These are phyloP conservation scores for Ogataea ganodermae DNA, from an alignment of 805 yeast species.

Conservation along the genomic window DNA sequence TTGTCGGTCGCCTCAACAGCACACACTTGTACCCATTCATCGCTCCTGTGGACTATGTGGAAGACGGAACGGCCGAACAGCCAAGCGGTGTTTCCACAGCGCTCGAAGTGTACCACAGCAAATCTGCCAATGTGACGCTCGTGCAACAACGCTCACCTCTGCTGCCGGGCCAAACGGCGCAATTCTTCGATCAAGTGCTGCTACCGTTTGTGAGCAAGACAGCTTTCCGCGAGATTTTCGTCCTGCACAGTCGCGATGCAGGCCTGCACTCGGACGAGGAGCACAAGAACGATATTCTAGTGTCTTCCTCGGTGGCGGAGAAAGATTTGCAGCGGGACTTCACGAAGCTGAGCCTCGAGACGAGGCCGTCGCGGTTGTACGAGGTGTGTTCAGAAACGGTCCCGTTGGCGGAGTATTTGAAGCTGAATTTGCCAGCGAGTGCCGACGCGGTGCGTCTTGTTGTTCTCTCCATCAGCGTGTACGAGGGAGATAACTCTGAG, in stretches of 20 bases:
- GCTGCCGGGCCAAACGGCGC: slow-evolving; percentile 58
- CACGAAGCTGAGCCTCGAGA: background rate
- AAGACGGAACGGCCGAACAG: slow-evolving; percentile 36
- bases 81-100: slow-evolving; percentile 47
- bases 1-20: slow-evolving; percentile 60
- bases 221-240: slow-evolving; percentile 47
- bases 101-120: slow-evolving; percentile 61
- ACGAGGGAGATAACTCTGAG: slow-evolving; percentile 85
- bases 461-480: slow-evolving; percentile 52
- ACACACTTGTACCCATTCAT: slow-evolving; percentile 75
- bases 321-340: background rate
- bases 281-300: background rate
- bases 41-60: slow-evolving; percentile 65
- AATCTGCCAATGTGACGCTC: slow-evolving; percentile 46
- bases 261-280: slow-evolving; percentile 40
- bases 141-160: slow-evolving; percentile 85
- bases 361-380: background rate
- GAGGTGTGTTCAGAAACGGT: background rate
- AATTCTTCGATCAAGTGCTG: slow-evolving; percentile 53
- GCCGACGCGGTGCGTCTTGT: slow-evolving; percentile 11
- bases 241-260: slow-evolving; percentile 75
- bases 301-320: background rate
- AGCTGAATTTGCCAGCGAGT: background rate
- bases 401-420: background rate
- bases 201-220: slow-evolving; percentile 47